phyloP scores from a whole-genome alignment of 768 basidiomycete genomes.

The Xerocomus potaroensis region DNA sequence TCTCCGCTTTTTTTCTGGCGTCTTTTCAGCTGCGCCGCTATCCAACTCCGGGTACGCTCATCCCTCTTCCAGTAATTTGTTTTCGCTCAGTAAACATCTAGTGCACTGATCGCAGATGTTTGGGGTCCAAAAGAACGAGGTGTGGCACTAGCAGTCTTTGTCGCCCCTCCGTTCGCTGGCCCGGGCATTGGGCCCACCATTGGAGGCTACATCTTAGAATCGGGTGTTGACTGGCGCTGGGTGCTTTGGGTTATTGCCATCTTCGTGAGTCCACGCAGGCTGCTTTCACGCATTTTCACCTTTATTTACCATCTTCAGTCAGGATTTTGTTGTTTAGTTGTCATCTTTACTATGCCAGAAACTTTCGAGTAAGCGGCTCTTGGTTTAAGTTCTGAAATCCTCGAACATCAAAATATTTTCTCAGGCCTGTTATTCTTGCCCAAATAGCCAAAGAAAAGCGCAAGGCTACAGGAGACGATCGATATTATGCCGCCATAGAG shows the following conservation, averaged over 20 bases:
- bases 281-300: not conserved
- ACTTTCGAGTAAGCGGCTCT: slow-evolving; percentile 56
- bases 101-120: slow-evolving; percentile 53
- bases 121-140: slow-evolving; percentile 62
- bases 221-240: slow-evolving; percentile 54
- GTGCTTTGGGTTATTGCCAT: slow-evolving; percentile 59
- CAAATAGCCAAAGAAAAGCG: slow-evolving; percentile 47
- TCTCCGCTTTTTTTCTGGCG: slow-evolving; percentile 67
- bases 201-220: slow-evolving; percentile 38
- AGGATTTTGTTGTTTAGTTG: slow-evolving; percentile 42
- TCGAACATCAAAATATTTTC: too few species aligned
- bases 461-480: slow-evolving; percentile 47
- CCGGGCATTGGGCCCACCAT: slow-evolving; percentile 57
- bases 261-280: slow-evolving; percentile 38
- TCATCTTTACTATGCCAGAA: slow-evolving; percentile 58
- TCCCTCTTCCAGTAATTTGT: not conserved
- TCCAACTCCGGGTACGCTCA: slow-evolving; percentile 64
- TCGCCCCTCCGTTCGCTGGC: slow-evolving; percentile 63
- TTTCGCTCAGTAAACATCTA: slow-evolving; percentile 10
- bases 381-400: too few species aligned
- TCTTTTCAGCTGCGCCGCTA: slow-evolving; percentile 66
- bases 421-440: slow-evolving; percentile 53
- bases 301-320: slow-evolving; percentile 31
- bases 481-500: slow-evolving; percentile 53
- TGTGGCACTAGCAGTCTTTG: slow-evolving; percentile 62